phyloP scores from a whole-genome alignment of 441 rosid species.

The Euphorbia schlechtendalii region DNA sequence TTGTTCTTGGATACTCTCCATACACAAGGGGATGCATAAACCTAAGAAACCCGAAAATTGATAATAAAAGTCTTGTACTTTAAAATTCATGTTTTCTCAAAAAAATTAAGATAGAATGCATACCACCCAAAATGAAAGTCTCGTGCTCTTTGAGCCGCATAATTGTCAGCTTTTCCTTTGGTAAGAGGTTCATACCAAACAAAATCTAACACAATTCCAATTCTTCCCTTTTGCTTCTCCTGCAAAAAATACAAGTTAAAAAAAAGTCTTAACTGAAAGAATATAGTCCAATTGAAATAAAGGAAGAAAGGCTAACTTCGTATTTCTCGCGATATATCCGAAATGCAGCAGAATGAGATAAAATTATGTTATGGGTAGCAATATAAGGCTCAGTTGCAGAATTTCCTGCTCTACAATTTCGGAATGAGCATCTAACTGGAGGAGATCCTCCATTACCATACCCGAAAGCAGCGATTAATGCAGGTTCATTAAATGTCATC shows the following conservation, averaged over 20 bases:
- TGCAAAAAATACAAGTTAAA: constrained; percentile 15
- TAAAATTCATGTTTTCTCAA: neutral
- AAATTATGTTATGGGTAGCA: constrained; percentile 67
- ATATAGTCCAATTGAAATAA: neutral
- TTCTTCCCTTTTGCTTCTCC: constrained; percentile 78
- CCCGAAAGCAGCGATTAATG: constrained; percentile 80
- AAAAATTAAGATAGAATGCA: neutral
- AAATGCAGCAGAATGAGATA: constrained; percentile 73
- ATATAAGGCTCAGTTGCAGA: constrained; percentile 89
- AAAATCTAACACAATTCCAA: constrained; percentile 84
- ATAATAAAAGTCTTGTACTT: neutral
- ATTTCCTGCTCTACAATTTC: constrained; percentile 69
- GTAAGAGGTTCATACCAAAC: constrained; percentile 96
- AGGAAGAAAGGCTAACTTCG: constrained; percentile 31
- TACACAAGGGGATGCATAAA: constrained; percentile 83
- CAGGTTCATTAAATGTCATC: too few relatives aligned
- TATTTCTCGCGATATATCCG: constrained; percentile 74
- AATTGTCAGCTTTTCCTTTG: constrained; percentile 65
- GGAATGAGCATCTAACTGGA: constrained; percentile 79
- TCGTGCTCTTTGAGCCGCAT: constrained; percentile 90
- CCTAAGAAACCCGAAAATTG: constrained; percentile 31
- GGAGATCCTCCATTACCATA: constrained; percentile 61
- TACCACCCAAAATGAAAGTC: constrained; percentile 97
- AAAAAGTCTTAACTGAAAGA: neutral
- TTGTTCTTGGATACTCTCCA: constrained; percentile 83